Evolutionary conservation across 2,329 filamentous ascomycete species (phyloP).

Genomic region (Phaeosphaeria sp.): DNA sequence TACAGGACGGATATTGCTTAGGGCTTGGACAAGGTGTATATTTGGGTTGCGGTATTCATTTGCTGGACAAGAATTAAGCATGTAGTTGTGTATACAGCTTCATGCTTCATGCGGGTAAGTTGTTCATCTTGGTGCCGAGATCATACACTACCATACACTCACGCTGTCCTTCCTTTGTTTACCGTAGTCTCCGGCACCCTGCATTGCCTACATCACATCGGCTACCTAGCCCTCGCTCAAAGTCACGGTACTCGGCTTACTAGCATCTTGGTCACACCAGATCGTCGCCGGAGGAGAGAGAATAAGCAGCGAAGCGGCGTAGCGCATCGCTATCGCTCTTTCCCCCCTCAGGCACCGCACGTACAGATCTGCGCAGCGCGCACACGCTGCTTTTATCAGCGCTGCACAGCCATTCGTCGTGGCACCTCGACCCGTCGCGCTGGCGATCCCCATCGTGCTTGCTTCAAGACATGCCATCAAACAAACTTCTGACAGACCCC

Average conservation of each 20-base stretch:
- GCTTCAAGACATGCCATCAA: not conserved
- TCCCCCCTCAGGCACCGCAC: not conserved
- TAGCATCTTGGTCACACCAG: not conserved
- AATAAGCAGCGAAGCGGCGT: too few relatives aligned
- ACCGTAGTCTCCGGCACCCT: not conserved
- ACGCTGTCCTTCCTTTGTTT: not conserved
- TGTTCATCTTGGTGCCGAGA: not conserved
- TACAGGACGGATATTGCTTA: not conserved
- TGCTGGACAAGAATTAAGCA: not conserved
- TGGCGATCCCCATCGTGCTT: not conserved
- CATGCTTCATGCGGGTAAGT: not conserved
- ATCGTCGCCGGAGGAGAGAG: too few relatives aligned
- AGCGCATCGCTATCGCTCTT: too few relatives aligned
- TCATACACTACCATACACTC: not conserved
- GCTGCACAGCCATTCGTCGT: not conserved
- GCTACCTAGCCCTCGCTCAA: not conserved
- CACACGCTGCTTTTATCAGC: not conserved
- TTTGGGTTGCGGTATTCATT: not conserved
- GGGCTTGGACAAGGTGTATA: not conserved
- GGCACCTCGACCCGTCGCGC: not conserved
- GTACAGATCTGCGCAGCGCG: not conserved
- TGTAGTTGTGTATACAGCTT: not conserved
- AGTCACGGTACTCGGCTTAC: not conserved
- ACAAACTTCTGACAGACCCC: not conserved
- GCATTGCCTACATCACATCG: not conserved